Percentiles rank a stretch among this genome's conserved stretches.
Conservation (phyloP, 345 rosid species). For the Boechera divaricarpa region DNA sequence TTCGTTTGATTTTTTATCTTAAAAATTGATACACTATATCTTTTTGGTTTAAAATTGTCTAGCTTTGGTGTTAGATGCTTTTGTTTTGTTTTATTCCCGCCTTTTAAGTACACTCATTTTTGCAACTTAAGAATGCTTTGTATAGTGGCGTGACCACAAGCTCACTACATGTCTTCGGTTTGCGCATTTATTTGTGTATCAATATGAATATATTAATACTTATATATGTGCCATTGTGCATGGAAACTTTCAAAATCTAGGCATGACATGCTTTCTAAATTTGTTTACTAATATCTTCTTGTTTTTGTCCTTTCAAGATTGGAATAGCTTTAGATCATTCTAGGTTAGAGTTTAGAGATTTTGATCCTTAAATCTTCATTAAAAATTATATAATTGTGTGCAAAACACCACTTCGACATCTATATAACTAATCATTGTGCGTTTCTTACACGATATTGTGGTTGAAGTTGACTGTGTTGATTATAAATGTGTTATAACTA, state of each 20-base stretch:
- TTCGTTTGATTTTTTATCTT: not conserved
- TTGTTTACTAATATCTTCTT: conserved; percentile 27
- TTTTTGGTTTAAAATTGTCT: conserved; percentile 6
- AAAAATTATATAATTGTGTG: not conserved
- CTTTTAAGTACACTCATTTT: conserved; percentile 44
- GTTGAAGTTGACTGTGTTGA: conserved; percentile 2
- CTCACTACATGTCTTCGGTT: conserved; percentile 41
- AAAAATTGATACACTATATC: conserved; percentile 1
- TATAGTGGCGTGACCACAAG: conserved; percentile 47
- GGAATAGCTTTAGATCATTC: conserved; percentile 40
- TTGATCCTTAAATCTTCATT: conserved; percentile 7
- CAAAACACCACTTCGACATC: not conserved
- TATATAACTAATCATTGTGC: conserved; percentile 1
- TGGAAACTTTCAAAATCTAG: conserved; percentile 44
- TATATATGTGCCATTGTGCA: conserved; percentile 29
- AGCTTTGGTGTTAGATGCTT: conserved; percentile 43
- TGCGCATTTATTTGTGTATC: conserved; percentile 28
- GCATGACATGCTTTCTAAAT: conserved; percentile 35
- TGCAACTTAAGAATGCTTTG: conserved; percentile 44
- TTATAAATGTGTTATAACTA: conserved; percentile 21
- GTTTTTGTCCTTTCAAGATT: conserved; percentile 42
- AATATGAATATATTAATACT: conserved; percentile 6
- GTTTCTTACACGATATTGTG: conserved; percentile 5
- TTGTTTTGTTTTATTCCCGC: conserved; percentile 42
- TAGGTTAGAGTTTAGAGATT: conserved; percentile 31